Conservation (phyloP, 176 grass and related monocot species). For the Panicum miliaceum region DNA sequence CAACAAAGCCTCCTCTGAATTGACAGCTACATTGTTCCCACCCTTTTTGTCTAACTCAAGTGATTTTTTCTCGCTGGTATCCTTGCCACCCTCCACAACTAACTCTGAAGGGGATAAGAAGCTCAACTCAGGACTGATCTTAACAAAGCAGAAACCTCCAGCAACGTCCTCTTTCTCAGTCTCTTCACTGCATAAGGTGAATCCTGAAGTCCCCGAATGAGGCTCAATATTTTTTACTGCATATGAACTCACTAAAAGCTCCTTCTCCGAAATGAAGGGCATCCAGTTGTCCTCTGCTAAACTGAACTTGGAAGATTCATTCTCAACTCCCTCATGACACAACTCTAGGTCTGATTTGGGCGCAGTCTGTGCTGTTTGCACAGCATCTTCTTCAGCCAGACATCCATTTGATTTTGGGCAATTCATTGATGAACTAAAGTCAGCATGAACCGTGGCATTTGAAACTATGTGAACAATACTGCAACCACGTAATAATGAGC, state of each 20-base stretch:
- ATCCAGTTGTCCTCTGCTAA: not conserved
- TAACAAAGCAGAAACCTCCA: not conserved
- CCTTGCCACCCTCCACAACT: not conserved
- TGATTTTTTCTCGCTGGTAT: constrained; percentile 2
- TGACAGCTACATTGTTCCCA: not conserved
- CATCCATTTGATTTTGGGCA: constrained; percentile 3
- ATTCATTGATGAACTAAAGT: not conserved
- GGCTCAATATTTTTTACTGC: not conserved
- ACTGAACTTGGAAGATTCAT: not conserved
- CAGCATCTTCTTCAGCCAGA: not conserved
- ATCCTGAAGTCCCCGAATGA: not conserved
- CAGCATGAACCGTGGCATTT: not conserved
- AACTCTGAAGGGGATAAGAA: constrained; percentile 3
- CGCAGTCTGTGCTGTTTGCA: not conserved
- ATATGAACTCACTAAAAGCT: not conserved
- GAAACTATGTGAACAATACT: not conserved
- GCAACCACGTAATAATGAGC: not conserved
- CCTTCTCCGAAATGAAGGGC: not conserved
- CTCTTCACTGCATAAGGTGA: constrained; percentile 1
- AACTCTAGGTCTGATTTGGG: constrained; percentile 14
- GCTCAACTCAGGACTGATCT: constrained; percentile 11
- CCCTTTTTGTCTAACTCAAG: not conserved
- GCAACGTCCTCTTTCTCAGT: not conserved
- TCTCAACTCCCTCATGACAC: not conserved
- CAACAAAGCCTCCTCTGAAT: not conserved